A percentile compares a stretch with the other conserved stretches of the same genome.
Evolutionary conservation across 2,329 filamentous ascomycete genomes (phyloP).

Genomic region (Colletotrichum horii): DNA sequence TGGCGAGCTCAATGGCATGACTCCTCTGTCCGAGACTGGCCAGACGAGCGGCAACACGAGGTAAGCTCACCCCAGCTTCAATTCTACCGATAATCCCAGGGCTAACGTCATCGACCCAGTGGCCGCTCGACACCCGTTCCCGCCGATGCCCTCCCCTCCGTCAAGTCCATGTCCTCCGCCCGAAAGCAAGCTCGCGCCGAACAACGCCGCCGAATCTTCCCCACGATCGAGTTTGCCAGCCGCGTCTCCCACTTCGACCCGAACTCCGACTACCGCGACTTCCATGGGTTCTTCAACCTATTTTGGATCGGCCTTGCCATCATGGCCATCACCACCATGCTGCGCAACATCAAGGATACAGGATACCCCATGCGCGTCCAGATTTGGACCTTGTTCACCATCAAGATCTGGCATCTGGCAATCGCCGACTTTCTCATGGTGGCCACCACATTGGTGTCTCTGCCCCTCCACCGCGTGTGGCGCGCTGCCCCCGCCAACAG

Average conservation of each 20-base stretch:
- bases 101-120: conserved; percentile 47
- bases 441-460: conserved; percentile 69
- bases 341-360: conserved; percentile 93
- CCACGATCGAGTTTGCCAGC: conserved; percentile 88
- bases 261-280: conserved; percentile 88
- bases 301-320: conserved; percentile 98
- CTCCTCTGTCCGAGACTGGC: conserved; percentile 12
- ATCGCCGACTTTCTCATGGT: conserved; percentile 89
- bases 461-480: conserved; percentile 76
- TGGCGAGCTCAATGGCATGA: conserved; percentile 7
- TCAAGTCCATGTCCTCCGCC: conserved; percentile 82
- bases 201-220: conserved; percentile 85
- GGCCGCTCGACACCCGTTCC: conserved; percentile 84
- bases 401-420: conserved; percentile 87
- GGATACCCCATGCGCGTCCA: conserved; percentile 83
- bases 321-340: conserved; percentile 93
- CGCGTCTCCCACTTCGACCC: conserved; percentile 97
- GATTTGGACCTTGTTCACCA: conserved; percentile 87
- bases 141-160: conserved; percentile 90
- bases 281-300: conserved; percentile 95
- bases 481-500: conserved; percentile 55
- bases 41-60: conserved; percentile 20
- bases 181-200: conserved; percentile 83
- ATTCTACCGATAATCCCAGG: background rate
- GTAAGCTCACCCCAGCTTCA: background rate